Conservation (phyloP, 140 eudicot genomes). For the Eryngium alpinum region DNA sequence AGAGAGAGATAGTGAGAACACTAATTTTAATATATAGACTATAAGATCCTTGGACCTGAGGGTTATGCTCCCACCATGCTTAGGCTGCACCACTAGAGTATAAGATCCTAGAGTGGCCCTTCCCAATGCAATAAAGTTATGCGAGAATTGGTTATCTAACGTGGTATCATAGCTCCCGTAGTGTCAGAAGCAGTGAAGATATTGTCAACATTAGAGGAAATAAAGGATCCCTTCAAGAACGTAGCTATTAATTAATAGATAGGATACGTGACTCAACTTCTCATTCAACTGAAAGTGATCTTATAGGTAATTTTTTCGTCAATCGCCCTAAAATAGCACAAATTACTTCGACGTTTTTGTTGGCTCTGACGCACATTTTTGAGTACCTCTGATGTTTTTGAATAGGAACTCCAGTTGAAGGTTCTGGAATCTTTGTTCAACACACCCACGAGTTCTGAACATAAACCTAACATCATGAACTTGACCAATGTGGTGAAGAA, state of each 20-base stretch:
- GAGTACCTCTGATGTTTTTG: constrained; percentile 27
- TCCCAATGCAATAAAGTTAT: too few relatives aligned
- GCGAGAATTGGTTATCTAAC: too few relatives aligned
- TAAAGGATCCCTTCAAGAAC: constrained; percentile 32
- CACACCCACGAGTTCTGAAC: constrained; percentile 64
- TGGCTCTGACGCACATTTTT: constrained; percentile 29
- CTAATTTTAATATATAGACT: too few relatives aligned
- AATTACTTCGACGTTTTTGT: constrained; percentile 40
- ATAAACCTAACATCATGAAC: constrained; percentile 67
- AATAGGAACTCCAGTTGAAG: constrained; percentile 54
- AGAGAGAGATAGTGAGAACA: too few relatives aligned
- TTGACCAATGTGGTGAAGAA: constrained; percentile 87
- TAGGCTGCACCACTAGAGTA: too few relatives aligned
- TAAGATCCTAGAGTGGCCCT: too few relatives aligned
- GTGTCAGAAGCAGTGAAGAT: constrained; percentile 18
- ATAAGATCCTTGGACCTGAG: too few relatives aligned
- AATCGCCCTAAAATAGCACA: constrained; percentile 46
- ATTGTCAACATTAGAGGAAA: constrained; percentile 28
- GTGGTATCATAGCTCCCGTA: too few relatives aligned
- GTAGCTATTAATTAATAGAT: constrained; percentile 31
- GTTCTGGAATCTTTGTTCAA: constrained; percentile 75
- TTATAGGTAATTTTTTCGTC: constrained; percentile 31
- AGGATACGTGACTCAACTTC: constrained; percentile 63
- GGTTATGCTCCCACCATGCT: too few relatives aligned
- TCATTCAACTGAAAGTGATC: constrained; percentile 55